phyloP scores from a whole-genome alignment of 352 stramenopile species.

The Plasmopara muralis region DNA sequence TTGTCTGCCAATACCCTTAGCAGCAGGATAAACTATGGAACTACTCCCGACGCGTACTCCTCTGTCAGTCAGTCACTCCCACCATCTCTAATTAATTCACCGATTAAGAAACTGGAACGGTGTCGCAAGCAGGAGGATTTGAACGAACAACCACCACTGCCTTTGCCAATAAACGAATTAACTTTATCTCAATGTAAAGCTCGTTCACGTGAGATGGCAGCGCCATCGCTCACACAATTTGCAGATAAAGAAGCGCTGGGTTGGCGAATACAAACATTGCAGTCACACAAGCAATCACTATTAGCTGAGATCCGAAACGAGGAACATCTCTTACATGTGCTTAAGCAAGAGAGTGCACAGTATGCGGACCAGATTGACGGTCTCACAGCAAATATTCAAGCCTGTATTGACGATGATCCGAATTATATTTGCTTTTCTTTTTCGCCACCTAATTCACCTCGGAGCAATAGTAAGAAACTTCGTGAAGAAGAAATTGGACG shows the following conservation, averaged over 20 bases:
- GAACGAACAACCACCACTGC: constrained; percentile 11
- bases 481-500: constrained; percentile 39
- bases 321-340: constrained; percentile 49
- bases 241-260: constrained; percentile 39
- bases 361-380: constrained; percentile 53
- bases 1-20: constrained; percentile 19
- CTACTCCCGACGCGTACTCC: neutral
- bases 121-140: constrained; percentile 30
- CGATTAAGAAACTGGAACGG: constrained; percentile 21
- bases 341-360: constrained; percentile 40
- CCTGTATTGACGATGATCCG: constrained; percentile 23
- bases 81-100: constrained; percentile 19
- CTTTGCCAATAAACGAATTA: constrained; percentile 12
- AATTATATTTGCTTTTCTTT: constrained; percentile 22
- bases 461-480: constrained; percentile 21
- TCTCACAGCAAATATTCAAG: constrained; percentile 43
- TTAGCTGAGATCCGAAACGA: constrained; percentile 55
- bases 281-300: constrained; percentile 62
- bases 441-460: constrained; percentile 18
- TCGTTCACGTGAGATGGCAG: constrained; percentile 2
- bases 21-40: constrained; percentile 5
- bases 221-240: constrained; percentile 22
- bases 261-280: constrained; percentile 49
- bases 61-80: constrained; percentile 17
- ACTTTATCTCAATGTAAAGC: constrained; percentile 5